Percentiles rank a stretch among this genome's conserved stretches.
phyloP scores from a whole-genome alignment of 1,139 yeast species.

The Blastobotrys petasosporus region DNA sequence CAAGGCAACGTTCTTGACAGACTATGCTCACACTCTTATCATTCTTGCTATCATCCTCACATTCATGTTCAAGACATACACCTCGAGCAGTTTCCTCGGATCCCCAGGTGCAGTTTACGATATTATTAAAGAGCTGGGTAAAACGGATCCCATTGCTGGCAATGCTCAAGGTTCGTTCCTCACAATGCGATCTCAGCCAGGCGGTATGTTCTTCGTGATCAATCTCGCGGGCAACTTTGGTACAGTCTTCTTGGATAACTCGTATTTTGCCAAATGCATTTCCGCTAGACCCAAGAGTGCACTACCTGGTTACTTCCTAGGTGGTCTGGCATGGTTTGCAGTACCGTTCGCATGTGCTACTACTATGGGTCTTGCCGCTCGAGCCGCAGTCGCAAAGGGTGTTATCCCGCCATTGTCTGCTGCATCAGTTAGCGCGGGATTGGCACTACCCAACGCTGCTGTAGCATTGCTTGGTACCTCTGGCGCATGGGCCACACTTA shows the following conservation, averaged over 20 bases:
- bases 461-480: constrained; percentile 77
- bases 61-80: constrained; percentile 33
- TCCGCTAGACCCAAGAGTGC: constrained; percentile 82
- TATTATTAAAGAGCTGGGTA: constrained; percentile 48
- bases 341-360: constrained; percentile 79
- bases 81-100: constrained; percentile 60
- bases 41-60: constrained; percentile 37
- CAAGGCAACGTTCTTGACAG: constrained; percentile 85
- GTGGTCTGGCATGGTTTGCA: constrained; percentile 91
- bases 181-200: constrained; percentile 60
- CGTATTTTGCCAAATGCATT: constrained; percentile 81
- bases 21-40: constrained; percentile 65
- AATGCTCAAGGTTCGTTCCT: constrained; percentile 69
- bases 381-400: constrained; percentile 20
- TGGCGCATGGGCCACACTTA: constrained; percentile 75
- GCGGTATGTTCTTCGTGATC: constrained; percentile 79
- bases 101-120: constrained; percentile 82
- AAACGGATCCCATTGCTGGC: constrained; percentile 43
- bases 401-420: constrained; percentile 39
- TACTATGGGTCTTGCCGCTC: constrained; percentile 79
- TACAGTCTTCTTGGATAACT: constrained; percentile 81
- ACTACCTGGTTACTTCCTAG: constrained; percentile 82
- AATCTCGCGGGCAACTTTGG: constrained; percentile 81
- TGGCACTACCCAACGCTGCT: constrained; percentile 83
- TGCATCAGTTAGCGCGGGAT: constrained; percentile 70